These are phyloP conservation scores for Phytophthora palmivora DNA, from an alignment of 352 stramenopile species.

Conservation along the genomic window DNA sequence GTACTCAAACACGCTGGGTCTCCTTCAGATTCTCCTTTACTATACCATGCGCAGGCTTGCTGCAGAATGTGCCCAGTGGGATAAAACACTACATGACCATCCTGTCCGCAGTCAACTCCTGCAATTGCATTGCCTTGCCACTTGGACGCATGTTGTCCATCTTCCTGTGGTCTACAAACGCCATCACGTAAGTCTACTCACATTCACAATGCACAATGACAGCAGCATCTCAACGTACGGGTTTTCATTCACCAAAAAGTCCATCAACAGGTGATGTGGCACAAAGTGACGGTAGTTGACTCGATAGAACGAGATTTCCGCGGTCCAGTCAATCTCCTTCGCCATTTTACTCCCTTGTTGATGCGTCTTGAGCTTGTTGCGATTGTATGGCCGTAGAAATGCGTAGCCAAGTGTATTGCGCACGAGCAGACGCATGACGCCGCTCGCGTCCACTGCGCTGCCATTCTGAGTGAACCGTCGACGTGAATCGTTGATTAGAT, in stretches of 20 bases:
- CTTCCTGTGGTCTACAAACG: slow-evolving; percentile 30
- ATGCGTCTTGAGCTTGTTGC: slow-evolving; percentile 32
- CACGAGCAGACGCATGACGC: slow-evolving; percentile 55
- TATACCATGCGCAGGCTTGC: slow-evolving; percentile 65
- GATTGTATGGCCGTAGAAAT: slow-evolving; percentile 59
- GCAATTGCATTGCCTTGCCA: slow-evolving; percentile 76
- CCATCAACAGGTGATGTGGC: slow-evolving; percentile 51
- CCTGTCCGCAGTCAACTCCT: slow-evolving; percentile 37
- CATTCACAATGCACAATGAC: background rate
- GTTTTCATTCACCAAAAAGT: slow-evolving; percentile 39
- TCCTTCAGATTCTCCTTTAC: slow-evolving; percentile 28
- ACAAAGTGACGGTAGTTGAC: slow-evolving; percentile 53
- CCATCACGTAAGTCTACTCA: background rate
- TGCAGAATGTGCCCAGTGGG: slow-evolving; percentile 72
- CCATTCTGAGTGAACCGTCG: slow-evolving; percentile 31
- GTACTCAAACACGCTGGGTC: slow-evolving; percentile 40
- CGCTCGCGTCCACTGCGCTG: slow-evolving; percentile 55
- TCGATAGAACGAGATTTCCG: slow-evolving; percentile 42
- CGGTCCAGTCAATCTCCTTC: background rate
- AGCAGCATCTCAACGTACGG: slow-evolving; percentile 36
- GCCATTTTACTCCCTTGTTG: background rate
- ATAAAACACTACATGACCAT: slow-evolving; percentile 69
- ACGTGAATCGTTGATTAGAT: slow-evolving; percentile 60
- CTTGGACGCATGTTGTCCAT: slow-evolving; percentile 40
- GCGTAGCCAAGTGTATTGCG: slow-evolving; percentile 64